Base-by-base conservation (phyloP, 2,329 filamentous ascomycete species). In the Fusarium armeniacum region DNA sequence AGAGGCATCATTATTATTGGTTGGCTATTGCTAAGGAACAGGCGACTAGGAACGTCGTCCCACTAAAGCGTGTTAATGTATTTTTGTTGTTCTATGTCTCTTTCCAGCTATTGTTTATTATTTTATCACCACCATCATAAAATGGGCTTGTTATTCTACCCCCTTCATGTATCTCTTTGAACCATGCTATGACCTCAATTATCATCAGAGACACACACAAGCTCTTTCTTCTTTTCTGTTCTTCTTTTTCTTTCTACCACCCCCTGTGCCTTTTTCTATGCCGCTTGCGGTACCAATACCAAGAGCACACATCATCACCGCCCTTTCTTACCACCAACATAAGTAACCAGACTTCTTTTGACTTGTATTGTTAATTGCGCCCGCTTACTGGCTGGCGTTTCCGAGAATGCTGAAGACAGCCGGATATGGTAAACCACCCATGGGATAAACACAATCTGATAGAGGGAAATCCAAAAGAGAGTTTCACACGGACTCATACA, bases 1-100 rank as follows among this genome's bases (percentile, higher is more conserved):
- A 67, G 65, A 70, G 58, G 22, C 69, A 69, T 71, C 53, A 63
- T 67, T 58, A 38, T 71, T 44, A 58, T 66, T 53, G 52, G 28
- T 43, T 40, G 52, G 49, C 46, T 46, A 62, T 50, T 36, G 69
- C 54, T 30, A 30, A 30, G 51, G 51, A 55, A 45, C 10, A 22
- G 56, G 47, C 28, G 35, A 52, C 16, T 43, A 67, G 38, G 26
- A 28, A 51, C 24, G 41, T 63, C 44, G 18, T 44, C 26, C 30
- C 53, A 51, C 45, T 40, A 35, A 63, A 67, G 58, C 58, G 52
- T 71, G 54, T 68, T 61, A 44, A 46, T 61, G 38, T 57, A 40
- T 22, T 13, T 59, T 64, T 30, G 12, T 44, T 12, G 8, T 30
- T 46, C 28, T 46, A 15, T 44, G 6, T 44, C 16, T 22, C 22